phyloP scores from a whole-genome alignment of 768 basidiomycete genomes.

The Xanthoconium stramineum region DNA sequence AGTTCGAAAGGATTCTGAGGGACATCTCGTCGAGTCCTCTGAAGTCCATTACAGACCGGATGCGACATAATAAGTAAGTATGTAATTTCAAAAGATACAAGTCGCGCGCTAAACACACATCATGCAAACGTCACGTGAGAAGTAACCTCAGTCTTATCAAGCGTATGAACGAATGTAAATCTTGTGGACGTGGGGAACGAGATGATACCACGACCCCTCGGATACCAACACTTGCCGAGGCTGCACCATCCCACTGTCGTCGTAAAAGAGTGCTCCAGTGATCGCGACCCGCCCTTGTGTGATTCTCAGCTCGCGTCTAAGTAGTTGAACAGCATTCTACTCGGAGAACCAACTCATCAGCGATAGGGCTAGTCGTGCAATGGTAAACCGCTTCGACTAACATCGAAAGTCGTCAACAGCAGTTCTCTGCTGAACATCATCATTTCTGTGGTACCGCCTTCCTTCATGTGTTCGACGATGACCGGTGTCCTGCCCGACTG shows the following conservation, averaged over 20 bases:
- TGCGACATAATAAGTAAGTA: too few species aligned
- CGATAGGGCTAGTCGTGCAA: background rate
- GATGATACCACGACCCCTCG: conserved; percentile 5
- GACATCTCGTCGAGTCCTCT: too few species aligned
- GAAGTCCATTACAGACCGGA: too few species aligned
- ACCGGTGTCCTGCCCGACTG: background rate
- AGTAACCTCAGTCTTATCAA: background rate
- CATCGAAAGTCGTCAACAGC: background rate
- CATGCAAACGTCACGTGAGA: conserved; percentile 21
- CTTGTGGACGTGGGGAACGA: conserved; percentile 8
- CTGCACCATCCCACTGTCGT: background rate
- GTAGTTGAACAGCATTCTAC: background rate
- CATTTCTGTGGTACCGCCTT: background rate
- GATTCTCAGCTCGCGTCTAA: background rate
- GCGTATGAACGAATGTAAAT: background rate
- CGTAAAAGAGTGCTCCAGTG: conserved; percentile 8
- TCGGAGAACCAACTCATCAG: background rate
- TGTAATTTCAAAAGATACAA: too few species aligned
- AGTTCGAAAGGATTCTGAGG: too few species aligned
- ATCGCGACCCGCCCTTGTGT: background rate
- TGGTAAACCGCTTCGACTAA: background rate
- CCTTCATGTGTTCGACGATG: conserved; percentile 3
- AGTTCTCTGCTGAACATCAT: conserved; percentile 13
- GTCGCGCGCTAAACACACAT: conserved; percentile 15
- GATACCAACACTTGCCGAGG: background rate